Evolutionary conservation across 2,329 filamentous ascomycete species (phyloP).

Genomic region (Chaetomiaceae sp.): DNA sequence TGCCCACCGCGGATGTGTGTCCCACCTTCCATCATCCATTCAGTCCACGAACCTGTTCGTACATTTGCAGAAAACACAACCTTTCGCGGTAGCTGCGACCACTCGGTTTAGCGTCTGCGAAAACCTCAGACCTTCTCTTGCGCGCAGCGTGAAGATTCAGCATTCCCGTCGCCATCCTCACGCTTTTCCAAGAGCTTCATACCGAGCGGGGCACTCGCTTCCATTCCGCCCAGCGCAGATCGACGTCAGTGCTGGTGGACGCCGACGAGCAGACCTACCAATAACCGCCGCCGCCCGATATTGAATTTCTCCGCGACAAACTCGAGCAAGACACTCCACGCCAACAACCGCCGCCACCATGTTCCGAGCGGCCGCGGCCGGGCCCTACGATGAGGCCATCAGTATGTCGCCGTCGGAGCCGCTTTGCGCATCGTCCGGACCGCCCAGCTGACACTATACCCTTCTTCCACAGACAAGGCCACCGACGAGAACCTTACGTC

Average conservation of each 20-base stretch:
- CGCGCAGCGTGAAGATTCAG: not conserved
- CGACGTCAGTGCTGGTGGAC: not conserved
- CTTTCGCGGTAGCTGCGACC: too few species aligned
- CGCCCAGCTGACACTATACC: constrained; percentile 17
- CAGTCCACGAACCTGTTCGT: not conserved
- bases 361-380: constrained; percentile 52
- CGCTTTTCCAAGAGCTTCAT: not conserved
- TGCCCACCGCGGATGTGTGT: constrained; percentile 13
- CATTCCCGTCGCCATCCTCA: not conserved
- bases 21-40: constrained; percentile 3
- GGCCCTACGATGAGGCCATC: constrained; percentile 54
- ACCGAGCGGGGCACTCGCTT: constrained; percentile 3
- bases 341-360: constrained; percentile 42
- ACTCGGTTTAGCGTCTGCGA: too few species aligned
- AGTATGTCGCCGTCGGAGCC: constrained; percentile 37
- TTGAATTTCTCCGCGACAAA: not conserved
- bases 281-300: not conserved
- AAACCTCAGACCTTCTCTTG: not conserved
- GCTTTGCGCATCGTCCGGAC: not conserved
- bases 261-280: not conserved
- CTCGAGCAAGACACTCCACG: too few species aligned
- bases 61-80: not conserved
- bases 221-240: not conserved
- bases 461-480: constrained; percentile 52
- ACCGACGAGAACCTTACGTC: constrained; percentile 97